Conservation (phyloP, 2,329 filamentous ascomycete species). For the Monilinia fructicola region DNA sequence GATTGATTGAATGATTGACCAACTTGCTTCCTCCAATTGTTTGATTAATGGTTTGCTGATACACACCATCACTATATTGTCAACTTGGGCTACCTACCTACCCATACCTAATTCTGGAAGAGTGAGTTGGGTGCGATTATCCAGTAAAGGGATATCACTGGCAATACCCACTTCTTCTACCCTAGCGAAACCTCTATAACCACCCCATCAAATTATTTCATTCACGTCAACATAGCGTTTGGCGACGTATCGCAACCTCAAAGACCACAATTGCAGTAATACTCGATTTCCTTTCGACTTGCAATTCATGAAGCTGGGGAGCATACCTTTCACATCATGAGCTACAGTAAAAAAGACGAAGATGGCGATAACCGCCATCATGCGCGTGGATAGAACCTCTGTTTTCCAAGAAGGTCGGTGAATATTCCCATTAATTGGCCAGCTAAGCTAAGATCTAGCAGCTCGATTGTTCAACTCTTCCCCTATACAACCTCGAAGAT, state of each 20-base stretch:
- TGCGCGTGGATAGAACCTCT: slow-evolving; percentile 96
- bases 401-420: slow-evolving; percentile 94
- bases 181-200: neutral
- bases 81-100: no score
- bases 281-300: slow-evolving; percentile 29
- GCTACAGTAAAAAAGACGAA: slow-evolving; percentile 99
- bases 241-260: slow-evolving; percentile 37
- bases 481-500: slow-evolving; percentile 94
- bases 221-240: slow-evolving; percentile 27
- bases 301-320: slow-evolving; percentile 43
- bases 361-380: slow-evolving; percentile 88
- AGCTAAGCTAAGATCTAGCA: slow-evolving; percentile 50
- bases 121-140: slow-evolving; percentile 2
- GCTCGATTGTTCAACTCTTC: slow-evolving; percentile 97
- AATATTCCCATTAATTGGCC: slow-evolving; percentile 36
- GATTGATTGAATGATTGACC: no score
- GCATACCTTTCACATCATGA: slow-evolving; percentile 61
- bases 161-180: neutral
- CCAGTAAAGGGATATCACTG: neutral
- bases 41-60: neutral
- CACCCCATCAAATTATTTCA: slow-evolving; percentile 10
- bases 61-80: no score
- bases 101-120: no score
- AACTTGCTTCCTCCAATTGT: no score
- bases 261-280: slow-evolving; percentile 22